These are phyloP conservation scores for Colletotrichum karsti DNA, from an alignment of 2,329 filamentous ascomycete species.

Conservation along the genomic window DNA sequence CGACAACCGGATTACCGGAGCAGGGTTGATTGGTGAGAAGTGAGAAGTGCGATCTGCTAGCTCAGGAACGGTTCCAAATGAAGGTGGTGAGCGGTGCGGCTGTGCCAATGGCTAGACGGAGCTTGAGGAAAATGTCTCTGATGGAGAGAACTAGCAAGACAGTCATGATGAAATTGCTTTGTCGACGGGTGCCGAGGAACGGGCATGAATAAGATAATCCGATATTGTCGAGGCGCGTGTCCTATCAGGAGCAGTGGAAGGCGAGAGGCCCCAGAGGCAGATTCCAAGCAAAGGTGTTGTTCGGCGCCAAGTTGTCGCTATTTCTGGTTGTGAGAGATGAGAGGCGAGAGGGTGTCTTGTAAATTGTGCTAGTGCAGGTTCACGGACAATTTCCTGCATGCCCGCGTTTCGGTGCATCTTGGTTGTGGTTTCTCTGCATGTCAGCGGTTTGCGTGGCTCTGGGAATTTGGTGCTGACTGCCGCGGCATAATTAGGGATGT, in stretches of 20 bases:
- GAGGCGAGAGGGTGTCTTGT: constrained; percentile 12
- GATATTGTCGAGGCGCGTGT: background rate
- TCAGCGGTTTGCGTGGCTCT: constrained; percentile 1
- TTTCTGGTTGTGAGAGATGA: background rate
- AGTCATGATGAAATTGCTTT: background rate
- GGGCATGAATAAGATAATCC: background rate
- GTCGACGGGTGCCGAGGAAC: constrained; percentile 2
- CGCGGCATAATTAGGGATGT: background rate
- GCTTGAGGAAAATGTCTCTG: background rate
- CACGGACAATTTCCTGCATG: constrained; percentile 26
- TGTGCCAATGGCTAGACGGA: background rate
- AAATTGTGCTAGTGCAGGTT: constrained; percentile 22
- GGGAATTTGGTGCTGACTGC: background rate
- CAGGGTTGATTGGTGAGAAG: background rate
- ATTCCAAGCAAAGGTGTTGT: background rate
- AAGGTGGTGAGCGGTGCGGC: background rate
- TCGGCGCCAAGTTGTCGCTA: background rate
- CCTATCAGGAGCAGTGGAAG: background rate
- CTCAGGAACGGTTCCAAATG: constrained; percentile 17
- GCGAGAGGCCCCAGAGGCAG: background rate
- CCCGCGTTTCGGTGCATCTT: constrained; percentile 8
- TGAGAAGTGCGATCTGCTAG: constrained; percentile 3
- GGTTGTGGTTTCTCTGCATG: background rate
- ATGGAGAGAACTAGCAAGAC: constrained; percentile 1
- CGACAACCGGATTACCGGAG: background rate